Base-by-base conservation (phyloP, 257 asterid genomes). In the Gentiana macrophylla region DNA sequence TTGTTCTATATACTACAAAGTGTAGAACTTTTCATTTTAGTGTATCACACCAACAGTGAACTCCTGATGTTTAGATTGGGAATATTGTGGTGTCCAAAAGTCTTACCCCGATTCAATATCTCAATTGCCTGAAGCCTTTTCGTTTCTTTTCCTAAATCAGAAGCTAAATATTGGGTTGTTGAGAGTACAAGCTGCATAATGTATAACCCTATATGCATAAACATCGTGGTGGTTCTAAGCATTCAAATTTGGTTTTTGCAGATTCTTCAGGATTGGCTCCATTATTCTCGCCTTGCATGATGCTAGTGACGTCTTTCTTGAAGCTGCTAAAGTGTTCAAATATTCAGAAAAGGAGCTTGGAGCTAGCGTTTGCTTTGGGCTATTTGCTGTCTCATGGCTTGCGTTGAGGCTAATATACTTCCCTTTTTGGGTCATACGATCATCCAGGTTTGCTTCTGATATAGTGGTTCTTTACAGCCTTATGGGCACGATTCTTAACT, bases 301-400 rank as follows among this genome's bases (percentile, higher is more conserved):
- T 74, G 98, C 86, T 56, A 90, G 98, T 65, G 98, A 91, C 62
- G 77, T 91, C 62, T 86, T 91, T 70, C 77, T 91, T 15, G 98
- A 92, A 80, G 94, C 80, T 67, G 99, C 95, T 55, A 92, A 92
- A 79, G 80, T 92, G 45, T 86, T 88, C 49, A 92, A 92, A 71
- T 92, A 92, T 77, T 83, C 95, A 0, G 94, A 77, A 55, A 77
- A 74, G 49, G 97, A 92, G 70, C 63, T 92, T 56, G 92, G 94
- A 41, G 97, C 99, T 60, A 88, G 97, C 15, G 38, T 82, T 32
- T 73, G 71, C 72, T 92, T 92, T 79, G 95, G 94, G 54, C 70
- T 79, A 64, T 88, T 88, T 69, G 95, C 95, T 53, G 3, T 82
- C 55, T 80, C 99, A 12, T 92, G 99, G 97, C 68, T 88, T 53